Conservation (phyloP, 306 rosid genomes). For the Cicer pinnatifidum region DNA sequence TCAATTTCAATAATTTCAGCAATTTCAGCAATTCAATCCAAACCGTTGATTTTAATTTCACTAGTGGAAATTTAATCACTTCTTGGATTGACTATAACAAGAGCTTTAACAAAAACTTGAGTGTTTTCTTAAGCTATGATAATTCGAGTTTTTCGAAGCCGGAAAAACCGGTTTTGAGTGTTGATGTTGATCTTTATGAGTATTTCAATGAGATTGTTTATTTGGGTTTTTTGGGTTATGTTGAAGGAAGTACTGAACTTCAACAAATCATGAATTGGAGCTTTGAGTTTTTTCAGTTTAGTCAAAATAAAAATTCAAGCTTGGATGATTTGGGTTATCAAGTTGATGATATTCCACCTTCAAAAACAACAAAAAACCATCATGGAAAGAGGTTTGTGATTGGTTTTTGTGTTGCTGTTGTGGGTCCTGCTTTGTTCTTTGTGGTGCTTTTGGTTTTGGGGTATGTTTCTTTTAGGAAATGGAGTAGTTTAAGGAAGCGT, state of each 20-base stretch:
- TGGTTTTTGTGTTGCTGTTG: constrained; percentile 52
- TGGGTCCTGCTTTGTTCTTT: constrained; percentile 57
- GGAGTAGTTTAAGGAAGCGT: constrained; percentile 44
- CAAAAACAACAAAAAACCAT: background rate
- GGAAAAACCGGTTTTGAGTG: constrained; percentile 46
- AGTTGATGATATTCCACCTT: constrained; percentile 13
- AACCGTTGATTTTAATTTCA: constrained; percentile 57
- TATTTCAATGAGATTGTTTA: constrained; percentile 51
- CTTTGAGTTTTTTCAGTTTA: constrained; percentile 41
- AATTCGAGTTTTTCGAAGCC: constrained; percentile 50
- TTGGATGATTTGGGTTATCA: constrained; percentile 47
- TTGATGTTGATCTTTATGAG: constrained; percentile 56
- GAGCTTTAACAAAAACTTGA: constrained; percentile 45
- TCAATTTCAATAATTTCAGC: constrained; percentile 48
- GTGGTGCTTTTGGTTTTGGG: constrained; percentile 54
- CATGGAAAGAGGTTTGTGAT: constrained; percentile 35
- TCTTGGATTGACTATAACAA: constrained; percentile 72
- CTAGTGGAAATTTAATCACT: constrained; percentile 51
- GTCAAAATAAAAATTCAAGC: constrained; percentile 14
- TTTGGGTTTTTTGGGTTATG: constrained; percentile 70
- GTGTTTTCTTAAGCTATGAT: constrained; percentile 55
- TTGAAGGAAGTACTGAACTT: constrained; percentile 79
- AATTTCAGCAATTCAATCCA: constrained; percentile 45
- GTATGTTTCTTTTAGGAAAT: constrained; percentile 53
- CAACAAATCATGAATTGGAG: constrained; percentile 67